Base-by-base conservation (phyloP, 768 basidiomycete species). In the Phallus indusiatus region DNA sequence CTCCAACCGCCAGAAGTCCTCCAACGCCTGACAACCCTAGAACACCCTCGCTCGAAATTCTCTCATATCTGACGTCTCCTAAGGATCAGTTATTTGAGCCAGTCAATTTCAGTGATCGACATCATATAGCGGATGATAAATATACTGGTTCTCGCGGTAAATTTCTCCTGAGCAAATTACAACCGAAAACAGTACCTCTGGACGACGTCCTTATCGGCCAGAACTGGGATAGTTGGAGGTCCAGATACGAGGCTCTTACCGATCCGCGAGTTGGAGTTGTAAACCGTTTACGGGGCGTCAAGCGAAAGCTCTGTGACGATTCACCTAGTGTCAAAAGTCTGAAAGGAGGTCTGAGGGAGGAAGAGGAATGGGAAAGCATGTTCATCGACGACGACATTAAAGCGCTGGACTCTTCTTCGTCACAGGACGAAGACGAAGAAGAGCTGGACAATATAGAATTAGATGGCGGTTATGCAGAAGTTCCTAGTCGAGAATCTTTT, bases 181-280 rank as follows among this genome's bases (percentile, higher is more conserved):
- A 58, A 21, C 50, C 56, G 18, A 37, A 42, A 12, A 56, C 64
- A 22, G 24, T 37, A 14, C 28, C 48, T 22, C 47, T 24, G 18
- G 50, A 47, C 10, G 35, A 20, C 12, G 21, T 7, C 21, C 21
- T 28, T 16, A 51, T 35, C 8, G 16, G 6, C 48, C 36, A 35
- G 33, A 11, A 52, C 20, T 18, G 48, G 52, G 48, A 59, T 20
- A 71, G 74, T 7, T 86, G 85, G 86, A 71, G 72, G 57, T 64
- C 64, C 34, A 75, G 72, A 62, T 92, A 90, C 63, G 67, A 76
- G 11, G 78, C 76, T 2, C 78, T 71, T 12, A 91, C 90, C 1
- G 85, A 91, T 63, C 89, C 87, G 5, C 76, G 88, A 17, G 74
- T 90, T 12, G 81, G 84, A 1, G 75, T 90, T 10, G 78, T 88